Evolutionary conservation across 1,139 yeast genomes (phyloP).

Genomic region (Taiozyma onychis): DNA sequence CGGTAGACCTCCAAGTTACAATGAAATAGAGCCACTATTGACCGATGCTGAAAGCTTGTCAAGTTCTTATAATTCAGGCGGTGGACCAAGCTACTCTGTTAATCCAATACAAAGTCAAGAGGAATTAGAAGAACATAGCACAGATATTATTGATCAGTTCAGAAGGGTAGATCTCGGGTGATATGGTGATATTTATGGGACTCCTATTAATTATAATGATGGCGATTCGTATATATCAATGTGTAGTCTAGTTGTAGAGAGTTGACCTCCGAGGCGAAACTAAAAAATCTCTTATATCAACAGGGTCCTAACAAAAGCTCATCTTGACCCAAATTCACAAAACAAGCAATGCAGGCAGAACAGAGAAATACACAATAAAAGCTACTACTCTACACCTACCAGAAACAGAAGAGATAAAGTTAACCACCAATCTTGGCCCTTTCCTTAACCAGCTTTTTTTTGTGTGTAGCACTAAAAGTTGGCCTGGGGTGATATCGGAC

Average conservation of each 20-base stretch:
- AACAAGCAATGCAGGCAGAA: too few relatives aligned
- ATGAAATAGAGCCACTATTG: slow-evolving; percentile 5
- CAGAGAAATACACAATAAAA: too few relatives aligned
- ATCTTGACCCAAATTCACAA: too few relatives aligned
- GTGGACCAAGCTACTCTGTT: not conserved
- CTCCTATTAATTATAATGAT: too few relatives aligned
- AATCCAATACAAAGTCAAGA: not conserved
- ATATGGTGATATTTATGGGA: not conserved
- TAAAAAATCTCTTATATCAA: too few relatives aligned
- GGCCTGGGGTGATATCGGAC: not conserved
- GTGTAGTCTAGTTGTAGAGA: too few relatives aligned
- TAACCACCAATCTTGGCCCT: too few relatives aligned
- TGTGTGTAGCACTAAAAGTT: not conserved
- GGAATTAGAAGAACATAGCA: not conserved
- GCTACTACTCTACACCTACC: too few relatives aligned
- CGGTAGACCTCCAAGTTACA: slow-evolving; percentile 10
- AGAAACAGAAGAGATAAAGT: too few relatives aligned
- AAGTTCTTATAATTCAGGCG: not conserved
- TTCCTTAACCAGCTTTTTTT: not conserved
- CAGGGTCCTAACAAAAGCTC: too few relatives aligned
- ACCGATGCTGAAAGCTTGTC: not conserved
- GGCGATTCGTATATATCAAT: too few relatives aligned
- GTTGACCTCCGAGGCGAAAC: too few relatives aligned
- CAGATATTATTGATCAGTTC: not conserved
- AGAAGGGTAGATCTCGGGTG: not conserved